Base-by-base conservation (phyloP, 495 filamentous ascomycete genomes). In the Barbatosphaeria neglecta region DNA sequence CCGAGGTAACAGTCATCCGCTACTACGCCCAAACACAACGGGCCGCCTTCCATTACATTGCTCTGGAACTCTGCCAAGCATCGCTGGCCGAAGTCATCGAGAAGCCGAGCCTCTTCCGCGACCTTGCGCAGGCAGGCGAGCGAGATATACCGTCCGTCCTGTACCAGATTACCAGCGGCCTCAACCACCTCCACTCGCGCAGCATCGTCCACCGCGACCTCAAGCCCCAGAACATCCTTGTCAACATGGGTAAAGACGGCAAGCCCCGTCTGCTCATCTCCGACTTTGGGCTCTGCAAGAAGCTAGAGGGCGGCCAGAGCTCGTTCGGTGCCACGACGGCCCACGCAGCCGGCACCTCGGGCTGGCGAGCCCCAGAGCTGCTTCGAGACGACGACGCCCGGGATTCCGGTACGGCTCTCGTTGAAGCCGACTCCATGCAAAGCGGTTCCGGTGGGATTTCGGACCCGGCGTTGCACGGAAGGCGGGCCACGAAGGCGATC, bases 281-380 rank as follows among this genome's bases (percentile, higher is more conserved):
- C 1, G 92, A 97, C 64, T 98, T 98, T 62, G 92, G 92, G 11
- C 76, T 98, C 17, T 97, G 92, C 64, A 97, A 97, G 73, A 96
- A 95, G 57, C 67, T 98, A n/a, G 92, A 96, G 46, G 87, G 85
- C 46, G 89, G 93, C 39, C 87, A 90, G 55, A 95, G 88, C 42
- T 97, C 92, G 0, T 90, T 97, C 61, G 83, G 89, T 17, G 87
- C 89, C 7, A 94, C 92, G 4, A 97, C 90, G 2, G 87, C 87
- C 10, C 89, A 95, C 55, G 89, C 89, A 13, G 87, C 87, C 25
- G 92, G 92, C 19, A 98, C 92, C 1, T 84, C 85, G 25, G 92
- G 92, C 22, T 98, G 92, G 92, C 85, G 90, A 35, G 92, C 92
- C 2, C 92, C 93, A 0, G 92, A 98, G 62, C 75, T 98, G 2